A percentile compares a stretch with the other conserved stretches of the same genome.
phyloP scores from a whole-genome alignment of 306 rosid species.

The Trichosanthes truncata region DNA sequence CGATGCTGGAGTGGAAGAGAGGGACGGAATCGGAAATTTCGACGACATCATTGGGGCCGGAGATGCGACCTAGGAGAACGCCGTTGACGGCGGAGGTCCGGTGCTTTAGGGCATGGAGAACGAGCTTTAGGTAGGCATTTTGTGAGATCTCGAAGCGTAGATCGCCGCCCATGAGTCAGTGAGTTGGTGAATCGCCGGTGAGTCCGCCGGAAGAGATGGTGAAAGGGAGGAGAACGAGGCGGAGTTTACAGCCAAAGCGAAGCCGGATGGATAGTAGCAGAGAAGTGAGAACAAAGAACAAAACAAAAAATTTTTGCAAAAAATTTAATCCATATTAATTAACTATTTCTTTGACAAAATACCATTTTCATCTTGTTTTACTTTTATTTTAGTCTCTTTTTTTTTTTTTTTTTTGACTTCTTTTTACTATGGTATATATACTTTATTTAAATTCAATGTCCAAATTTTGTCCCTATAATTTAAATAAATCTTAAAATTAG shows the following conservation, averaged over 20 bases:
- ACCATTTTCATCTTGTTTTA: too few species aligned
- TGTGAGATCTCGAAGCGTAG: slow-evolving; percentile 65
- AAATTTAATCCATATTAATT: background rate
- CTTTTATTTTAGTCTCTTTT: too few species aligned
- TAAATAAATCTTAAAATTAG: too few species aligned
- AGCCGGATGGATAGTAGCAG: background rate
- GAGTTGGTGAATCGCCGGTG: background rate
- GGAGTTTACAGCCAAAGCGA: background rate
- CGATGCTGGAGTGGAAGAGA: slow-evolving; percentile 78
- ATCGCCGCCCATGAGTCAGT: slow-evolving; percentile 55
- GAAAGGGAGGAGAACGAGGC: background rate
- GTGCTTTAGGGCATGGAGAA: slow-evolving; percentile 79
- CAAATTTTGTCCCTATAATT: too few species aligned
- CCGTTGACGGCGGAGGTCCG: slow-evolving; percentile 81
- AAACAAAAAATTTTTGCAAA: background rate
- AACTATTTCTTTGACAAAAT: too few species aligned
- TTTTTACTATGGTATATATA: too few species aligned
- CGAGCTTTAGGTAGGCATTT: slow-evolving; percentile 73
- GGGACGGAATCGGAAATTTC: slow-evolving; percentile 84
- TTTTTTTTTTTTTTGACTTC: too few species aligned
- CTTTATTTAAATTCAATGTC: too few species aligned
- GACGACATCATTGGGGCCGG: slow-evolving; percentile 49
- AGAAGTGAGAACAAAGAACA: background rate
- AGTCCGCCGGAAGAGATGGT: background rate
- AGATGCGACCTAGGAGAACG: slow-evolving; percentile 70